These are phyloP conservation scores for Candida methanosorbosa DNA, from an alignment of 805 yeast species.

Conservation along the genomic window DNA sequence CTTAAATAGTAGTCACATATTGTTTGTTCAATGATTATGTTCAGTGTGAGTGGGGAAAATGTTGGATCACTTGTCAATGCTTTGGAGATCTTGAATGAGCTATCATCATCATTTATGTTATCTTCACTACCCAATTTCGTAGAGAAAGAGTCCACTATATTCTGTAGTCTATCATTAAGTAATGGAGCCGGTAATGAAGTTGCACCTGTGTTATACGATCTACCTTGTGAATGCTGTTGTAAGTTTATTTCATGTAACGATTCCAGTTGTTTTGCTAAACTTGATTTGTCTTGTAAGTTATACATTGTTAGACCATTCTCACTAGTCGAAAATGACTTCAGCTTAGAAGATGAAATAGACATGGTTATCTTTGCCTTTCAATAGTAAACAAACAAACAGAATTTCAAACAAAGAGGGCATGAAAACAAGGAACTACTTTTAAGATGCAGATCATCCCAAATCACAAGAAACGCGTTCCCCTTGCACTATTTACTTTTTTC, in stretches of 20 bases:
- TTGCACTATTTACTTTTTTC: too few relatives aligned
- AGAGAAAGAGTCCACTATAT: neutral
- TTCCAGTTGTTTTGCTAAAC: neutral
- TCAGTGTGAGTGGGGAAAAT: conserved; percentile 1
- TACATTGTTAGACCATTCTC: too few relatives aligned
- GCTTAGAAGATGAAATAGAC: too few relatives aligned
- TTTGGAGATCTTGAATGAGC: neutral
- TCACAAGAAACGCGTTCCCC: too few relatives aligned
- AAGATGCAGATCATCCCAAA: too few relatives aligned
- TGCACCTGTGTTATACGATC: neutral
- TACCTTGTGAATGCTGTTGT: neutral
- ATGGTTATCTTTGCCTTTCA: too few relatives aligned
- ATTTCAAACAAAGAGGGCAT: too few relatives aligned
- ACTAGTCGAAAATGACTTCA: too few relatives aligned
- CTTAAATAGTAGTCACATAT: conserved; percentile 8
- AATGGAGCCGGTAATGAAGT: neutral
- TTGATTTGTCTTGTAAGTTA: neutral
- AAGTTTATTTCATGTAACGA: neutral
- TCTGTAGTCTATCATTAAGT: neutral
- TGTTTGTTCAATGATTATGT: conserved; percentile 10
- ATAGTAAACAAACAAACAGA: too few relatives aligned
- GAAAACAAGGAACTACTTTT: too few relatives aligned
- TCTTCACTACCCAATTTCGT: too few relatives aligned
- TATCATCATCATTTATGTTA: neutral
- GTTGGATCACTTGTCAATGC: neutral